Evolutionary conservation across 805 yeast species (phyloP).

Genomic region (Candida endomychidarum): DNA sequence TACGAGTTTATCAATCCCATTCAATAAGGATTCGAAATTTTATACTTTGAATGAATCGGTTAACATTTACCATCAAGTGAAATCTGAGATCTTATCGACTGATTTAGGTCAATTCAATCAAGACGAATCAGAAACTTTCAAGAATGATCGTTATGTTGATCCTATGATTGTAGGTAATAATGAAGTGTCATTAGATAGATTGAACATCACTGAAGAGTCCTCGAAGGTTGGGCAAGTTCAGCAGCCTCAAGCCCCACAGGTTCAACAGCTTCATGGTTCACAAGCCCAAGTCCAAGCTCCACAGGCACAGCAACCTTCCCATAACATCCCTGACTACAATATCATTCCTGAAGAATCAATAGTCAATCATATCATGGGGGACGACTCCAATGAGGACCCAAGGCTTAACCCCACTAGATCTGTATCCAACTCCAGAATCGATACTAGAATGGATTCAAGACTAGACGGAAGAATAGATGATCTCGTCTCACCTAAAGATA

Average conservation of each 20-base stretch:
- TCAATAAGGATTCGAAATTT: conserved; percentile 40
- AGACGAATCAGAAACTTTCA: conserved; percentile 2
- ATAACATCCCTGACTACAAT: background rate
- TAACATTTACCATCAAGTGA: conserved; percentile 46
- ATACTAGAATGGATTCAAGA: too few relatives aligned
- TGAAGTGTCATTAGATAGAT: background rate
- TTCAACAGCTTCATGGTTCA: background rate
- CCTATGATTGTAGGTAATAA: background rate
- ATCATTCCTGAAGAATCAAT: conserved; percentile 1
- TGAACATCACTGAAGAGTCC: background rate
- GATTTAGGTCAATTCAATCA: background rate
- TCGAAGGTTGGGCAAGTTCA: too few relatives aligned
- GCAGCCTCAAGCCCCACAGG: background rate
- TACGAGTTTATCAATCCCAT: conserved; percentile 24
- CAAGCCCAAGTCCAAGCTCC: background rate
- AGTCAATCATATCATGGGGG: background rate
- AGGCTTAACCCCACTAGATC: background rate
- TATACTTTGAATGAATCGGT: conserved; percentile 56
- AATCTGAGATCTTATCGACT: conserved; percentile 10
- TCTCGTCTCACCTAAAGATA: conserved; percentile 20
- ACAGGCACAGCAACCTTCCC: background rate
- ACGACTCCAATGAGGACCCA: background rate
- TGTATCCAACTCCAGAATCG: too few relatives aligned
- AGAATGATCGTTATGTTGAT: conserved; percentile 2
- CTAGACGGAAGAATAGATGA: too few relatives aligned